Percentiles rank a stretch among this genome's conserved stretches.
Evolutionary conservation across 305 asterid genomes (phyloP).

Genomic region (Ruellia speciosa): DNA sequence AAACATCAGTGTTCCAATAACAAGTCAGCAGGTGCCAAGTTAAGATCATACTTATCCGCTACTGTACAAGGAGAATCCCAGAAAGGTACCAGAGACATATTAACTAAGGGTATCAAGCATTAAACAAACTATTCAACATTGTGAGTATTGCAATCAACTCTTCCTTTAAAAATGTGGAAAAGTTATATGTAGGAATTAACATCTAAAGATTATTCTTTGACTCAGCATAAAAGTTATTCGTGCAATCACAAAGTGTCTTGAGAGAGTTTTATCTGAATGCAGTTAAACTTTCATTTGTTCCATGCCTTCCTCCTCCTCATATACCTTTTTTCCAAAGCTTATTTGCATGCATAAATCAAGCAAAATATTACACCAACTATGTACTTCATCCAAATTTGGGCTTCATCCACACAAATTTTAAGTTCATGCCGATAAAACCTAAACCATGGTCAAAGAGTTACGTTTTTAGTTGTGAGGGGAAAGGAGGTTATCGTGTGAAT

Average conservation of each 20-base stretch:
- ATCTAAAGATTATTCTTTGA: not conserved
- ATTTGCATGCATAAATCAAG: no score
- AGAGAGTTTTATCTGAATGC: no score
- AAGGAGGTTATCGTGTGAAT: no score
- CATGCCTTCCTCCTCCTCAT: not conserved
- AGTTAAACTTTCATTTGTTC: not conserved
- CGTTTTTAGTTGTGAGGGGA: no score
- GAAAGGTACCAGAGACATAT: not conserved
- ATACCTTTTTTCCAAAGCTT: not conserved
- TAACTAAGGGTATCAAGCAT: not conserved
- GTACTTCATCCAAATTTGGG: no score
- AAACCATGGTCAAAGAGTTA: no score
- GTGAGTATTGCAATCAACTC: not conserved
- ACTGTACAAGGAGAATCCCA: not conserved
- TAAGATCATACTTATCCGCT: not conserved
- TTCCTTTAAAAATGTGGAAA: not conserved
- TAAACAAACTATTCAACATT: not conserved
- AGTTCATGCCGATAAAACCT: no score
- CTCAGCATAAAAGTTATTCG: no score
- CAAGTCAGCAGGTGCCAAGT: not conserved
- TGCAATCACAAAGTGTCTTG: no score
- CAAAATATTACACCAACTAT: no score
- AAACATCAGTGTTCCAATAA: not conserved
- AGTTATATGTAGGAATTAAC: no score
- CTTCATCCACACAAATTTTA: no score